Conservation (phyloP, 2,329 filamentous ascomycete species). For the Cercospora sesami region DNA sequence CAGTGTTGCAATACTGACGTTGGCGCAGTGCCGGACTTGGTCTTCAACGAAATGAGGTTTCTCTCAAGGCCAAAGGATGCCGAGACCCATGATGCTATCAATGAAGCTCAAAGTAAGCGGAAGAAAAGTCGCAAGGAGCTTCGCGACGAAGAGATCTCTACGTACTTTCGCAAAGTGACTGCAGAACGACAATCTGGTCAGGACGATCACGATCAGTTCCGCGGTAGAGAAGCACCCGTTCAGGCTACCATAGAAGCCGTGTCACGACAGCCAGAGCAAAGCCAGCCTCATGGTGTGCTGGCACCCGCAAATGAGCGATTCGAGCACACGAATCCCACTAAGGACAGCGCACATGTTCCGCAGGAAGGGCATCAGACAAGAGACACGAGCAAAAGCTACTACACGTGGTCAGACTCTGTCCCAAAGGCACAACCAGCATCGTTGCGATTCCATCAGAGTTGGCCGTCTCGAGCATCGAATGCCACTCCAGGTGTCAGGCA, state of each 20-base stretch:
- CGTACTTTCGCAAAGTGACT: constrained; percentile 43
- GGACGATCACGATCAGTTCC: not conserved
- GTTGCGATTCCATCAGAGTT: not conserved
- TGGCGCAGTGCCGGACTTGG: constrained; percentile 52
- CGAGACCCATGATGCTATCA: constrained; percentile 29
- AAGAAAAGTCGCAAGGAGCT: constrained; percentile 37
- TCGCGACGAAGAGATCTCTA: constrained; percentile 47
- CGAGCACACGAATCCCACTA: not conserved
- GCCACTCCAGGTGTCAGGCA: not conserved
- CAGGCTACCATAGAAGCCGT: not conserved
- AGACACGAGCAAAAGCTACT: constrained; percentile 37
- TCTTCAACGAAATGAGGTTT: constrained; percentile 55
- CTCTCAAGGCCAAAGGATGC: constrained; percentile 42
- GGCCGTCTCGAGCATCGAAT: not conserved
- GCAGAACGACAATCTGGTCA: constrained; percentile 3
- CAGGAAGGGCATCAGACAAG: not conserved
- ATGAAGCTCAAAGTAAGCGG: constrained; percentile 34
- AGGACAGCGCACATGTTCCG: not conserved
- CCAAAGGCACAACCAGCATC: not conserved
- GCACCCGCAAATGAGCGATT: not conserved
- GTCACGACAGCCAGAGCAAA: not conserved
- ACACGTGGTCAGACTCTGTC: constrained; percentile 47
- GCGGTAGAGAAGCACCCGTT: not conserved
- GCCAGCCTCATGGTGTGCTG: not conserved
- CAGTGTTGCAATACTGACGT: constrained; percentile 30